Evolutionary conservation across 2,329 filamentous ascomycete genomes (phyloP).

Genomic region (Fusarium pseudonygamai): DNA sequence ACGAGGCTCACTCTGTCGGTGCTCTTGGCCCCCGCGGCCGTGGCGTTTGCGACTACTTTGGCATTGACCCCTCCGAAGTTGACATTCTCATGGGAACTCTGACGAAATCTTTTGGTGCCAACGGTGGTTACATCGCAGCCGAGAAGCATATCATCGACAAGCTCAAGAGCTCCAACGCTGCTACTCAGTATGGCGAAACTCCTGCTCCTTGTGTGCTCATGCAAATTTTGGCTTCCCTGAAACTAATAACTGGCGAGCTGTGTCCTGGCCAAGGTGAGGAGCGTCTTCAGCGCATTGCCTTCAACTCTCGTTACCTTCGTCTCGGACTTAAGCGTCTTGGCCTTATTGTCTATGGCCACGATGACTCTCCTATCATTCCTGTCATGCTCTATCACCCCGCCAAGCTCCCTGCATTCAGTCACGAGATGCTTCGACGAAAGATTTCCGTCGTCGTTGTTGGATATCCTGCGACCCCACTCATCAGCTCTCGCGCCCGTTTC

Average conservation of each 20-base stretch:
- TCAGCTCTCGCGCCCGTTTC: conserved; percentile 94
- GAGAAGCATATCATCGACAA: conserved; percentile 94
- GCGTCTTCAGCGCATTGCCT: conserved; percentile 92
- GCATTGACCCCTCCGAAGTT: conserved; percentile 84
- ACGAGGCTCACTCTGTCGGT: conserved; percentile 96
- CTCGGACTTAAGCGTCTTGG: conserved; percentile 96
- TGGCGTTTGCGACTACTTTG: conserved; percentile 97
- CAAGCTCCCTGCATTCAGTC: conserved; percentile 98
- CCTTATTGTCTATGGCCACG: conserved; percentile 96
- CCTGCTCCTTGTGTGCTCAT: conserved; percentile 87
- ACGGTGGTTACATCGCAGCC: conserved; percentile 93
- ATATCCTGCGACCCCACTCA: conserved; percentile 94
- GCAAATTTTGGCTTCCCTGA: conserved; percentile 88
- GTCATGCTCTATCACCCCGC: conserved; percentile 96
- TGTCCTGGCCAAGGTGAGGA: conserved; percentile 93
- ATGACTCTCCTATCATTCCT: conserved; percentile 97
- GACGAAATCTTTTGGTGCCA: conserved; percentile 98
- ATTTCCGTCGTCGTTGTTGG: conserved; percentile 98
- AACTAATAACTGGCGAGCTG: conserved; percentile 89
- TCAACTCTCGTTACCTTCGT: conserved; percentile 98
- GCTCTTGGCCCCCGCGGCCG: conserved; percentile 88
- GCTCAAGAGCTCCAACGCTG: conserved; percentile 85
- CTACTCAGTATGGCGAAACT: conserved; percentile 86
- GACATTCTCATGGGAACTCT: conserved; percentile 98
- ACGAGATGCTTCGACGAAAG: conserved; percentile 97